Conservation (phyloP, 257 asterid genomes). For the Fraxinus excelsior region DNA sequence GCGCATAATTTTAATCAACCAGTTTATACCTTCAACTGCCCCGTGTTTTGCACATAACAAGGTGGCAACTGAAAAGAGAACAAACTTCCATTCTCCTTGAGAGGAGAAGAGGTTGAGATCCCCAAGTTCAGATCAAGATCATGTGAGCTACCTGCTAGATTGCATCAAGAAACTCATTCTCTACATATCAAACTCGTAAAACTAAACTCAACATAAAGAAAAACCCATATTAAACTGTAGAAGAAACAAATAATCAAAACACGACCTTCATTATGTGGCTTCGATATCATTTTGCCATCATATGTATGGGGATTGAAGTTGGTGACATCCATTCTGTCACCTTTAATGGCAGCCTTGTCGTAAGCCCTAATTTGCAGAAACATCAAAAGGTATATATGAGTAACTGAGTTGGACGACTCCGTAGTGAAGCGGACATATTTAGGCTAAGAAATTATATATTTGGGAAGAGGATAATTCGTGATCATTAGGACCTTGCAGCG, state of each 20-base stretch:
- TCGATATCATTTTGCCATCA: conserved; percentile 32
- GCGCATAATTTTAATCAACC: background rate
- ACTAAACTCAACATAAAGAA: background rate
- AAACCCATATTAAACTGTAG: background rate
- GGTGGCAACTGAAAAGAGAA: conserved; percentile 42
- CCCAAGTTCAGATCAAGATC: conserved; percentile 78
- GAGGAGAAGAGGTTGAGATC: conserved; percentile 49
- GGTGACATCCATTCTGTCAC: conserved; percentile 65
- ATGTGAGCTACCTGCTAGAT: conserved; percentile 39
- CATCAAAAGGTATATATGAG: conserved; percentile 34
- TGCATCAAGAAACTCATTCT: conserved; percentile 9
- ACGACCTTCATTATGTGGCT: conserved; percentile 42
- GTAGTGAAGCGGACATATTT: conserved; percentile 24
- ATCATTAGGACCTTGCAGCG: conserved; percentile 47
- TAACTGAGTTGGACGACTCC: conserved; percentile 19
- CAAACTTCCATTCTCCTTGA: conserved; percentile 42
- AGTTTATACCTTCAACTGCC: conserved; percentile 37
- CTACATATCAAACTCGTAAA: background rate
- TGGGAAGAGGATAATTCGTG: conserved; percentile 23
- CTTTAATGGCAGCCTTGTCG: conserved; percentile 73
- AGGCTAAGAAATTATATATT: conserved; percentile 30
- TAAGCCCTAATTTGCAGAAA: conserved; percentile 62
- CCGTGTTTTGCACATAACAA: conserved; percentile 40
- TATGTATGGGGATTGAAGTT: conserved; percentile 63
- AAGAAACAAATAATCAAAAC: background rate